Evolutionary conservation across 2,329 filamentous ascomycete species (phyloP).

Genomic region (Camptophora hylomeconis): DNA sequence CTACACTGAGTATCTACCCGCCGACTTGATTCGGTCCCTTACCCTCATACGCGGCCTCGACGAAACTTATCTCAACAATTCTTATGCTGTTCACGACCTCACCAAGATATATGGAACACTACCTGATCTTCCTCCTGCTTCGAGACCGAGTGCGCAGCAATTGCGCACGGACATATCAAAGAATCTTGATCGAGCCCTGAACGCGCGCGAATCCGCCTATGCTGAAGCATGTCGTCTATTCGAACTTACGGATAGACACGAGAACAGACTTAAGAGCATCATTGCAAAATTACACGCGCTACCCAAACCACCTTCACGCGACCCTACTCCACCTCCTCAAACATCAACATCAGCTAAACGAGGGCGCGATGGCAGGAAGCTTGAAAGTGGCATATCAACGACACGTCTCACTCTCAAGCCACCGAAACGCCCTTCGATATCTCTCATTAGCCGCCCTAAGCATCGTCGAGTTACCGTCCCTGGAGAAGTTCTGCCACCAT

Average conservation of each 20-base stretch:
- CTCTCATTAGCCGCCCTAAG: constrained; percentile 23
- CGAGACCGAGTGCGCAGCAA: constrained; percentile 37
- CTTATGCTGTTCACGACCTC: constrained; percentile 29
- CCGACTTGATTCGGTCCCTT: constrained; percentile 50
- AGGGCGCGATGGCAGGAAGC: constrained; percentile 26
- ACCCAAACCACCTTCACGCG: constrained; percentile 46
- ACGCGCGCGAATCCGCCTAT: constrained; percentile 41
- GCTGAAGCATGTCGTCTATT: constrained; percentile 44
- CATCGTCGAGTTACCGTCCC: constrained; percentile 24
- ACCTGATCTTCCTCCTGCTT: constrained; percentile 34
- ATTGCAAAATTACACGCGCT: constrained; percentile 49
- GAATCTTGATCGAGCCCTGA: constrained; percentile 41
- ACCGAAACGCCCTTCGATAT: constrained; percentile 14
- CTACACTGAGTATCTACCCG: constrained; percentile 56
- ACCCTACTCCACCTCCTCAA: constrained; percentile 38
- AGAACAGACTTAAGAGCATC: constrained; percentile 45
- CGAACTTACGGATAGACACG: constrained; percentile 45
- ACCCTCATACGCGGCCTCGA: constrained; percentile 43
- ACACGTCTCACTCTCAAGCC: constrained; percentile 27
- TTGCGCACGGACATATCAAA: constrained; percentile 45
- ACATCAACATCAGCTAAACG: constrained; percentile 27
- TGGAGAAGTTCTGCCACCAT: constrained; percentile 24
- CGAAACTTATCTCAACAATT: constrained; percentile 29
- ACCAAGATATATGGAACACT: constrained; percentile 34
- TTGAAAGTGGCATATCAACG: constrained; percentile 20